Conservation (phyloP, 78 protist species). For the Bodo saltans region DNA sequence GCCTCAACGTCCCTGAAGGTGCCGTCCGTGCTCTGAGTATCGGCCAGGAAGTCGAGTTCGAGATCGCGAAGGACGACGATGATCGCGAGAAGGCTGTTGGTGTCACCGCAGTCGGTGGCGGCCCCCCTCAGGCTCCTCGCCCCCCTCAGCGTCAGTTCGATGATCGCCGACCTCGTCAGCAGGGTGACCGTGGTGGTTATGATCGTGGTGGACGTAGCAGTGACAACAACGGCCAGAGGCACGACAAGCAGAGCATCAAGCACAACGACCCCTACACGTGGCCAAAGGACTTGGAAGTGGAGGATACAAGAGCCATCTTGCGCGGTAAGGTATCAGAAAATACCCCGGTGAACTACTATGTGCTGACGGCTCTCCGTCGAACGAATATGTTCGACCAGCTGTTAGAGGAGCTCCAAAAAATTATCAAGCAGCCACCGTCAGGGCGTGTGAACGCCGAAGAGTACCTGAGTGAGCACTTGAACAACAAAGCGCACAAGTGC, state of each 20-base stretch:
- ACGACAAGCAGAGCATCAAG: neutral
- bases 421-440: no score
- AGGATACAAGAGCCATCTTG: no score
- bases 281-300: no score
- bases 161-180: neutral
- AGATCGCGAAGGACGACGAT: neutral
- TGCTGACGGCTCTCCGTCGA: no score
- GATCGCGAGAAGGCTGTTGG: neutral
- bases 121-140: neutral
- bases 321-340: no score
- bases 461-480: no score
- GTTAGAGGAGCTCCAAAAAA: no score
- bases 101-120: neutral
- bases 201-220: neutral
- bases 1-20: neutral
- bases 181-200: neutral
- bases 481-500: no score
- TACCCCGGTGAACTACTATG: no score
- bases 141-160: neutral
- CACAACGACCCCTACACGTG: no score
- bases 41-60: neutral
- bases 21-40: neutral
- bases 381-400: no score
- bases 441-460: no score
- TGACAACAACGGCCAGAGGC: neutral